These are phyloP conservation scores for Globisporangium cylindrosporum DNA, from an alignment of 352 stramenopile genomes.

Conservation along the genomic window DNA sequence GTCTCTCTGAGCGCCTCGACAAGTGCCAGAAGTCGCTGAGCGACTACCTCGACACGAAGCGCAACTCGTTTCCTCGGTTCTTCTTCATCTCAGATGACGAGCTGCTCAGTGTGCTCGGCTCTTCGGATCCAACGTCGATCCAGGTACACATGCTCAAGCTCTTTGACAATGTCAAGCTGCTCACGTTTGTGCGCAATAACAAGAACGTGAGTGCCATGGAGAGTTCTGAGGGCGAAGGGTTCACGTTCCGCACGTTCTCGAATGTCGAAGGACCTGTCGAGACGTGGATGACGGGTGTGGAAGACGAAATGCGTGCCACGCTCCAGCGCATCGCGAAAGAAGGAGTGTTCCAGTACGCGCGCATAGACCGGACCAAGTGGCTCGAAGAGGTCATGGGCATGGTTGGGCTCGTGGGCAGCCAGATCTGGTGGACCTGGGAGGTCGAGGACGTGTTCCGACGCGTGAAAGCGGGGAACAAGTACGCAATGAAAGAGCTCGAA, in stretches of 20 bases:
- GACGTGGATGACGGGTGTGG: constrained; percentile 91
- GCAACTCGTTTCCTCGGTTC: constrained; percentile 91
- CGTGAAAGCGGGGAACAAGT: constrained; percentile 89
- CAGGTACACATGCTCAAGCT: constrained; percentile 95
- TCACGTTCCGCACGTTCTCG: constrained; percentile 75
- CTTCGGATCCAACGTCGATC: constrained; percentile 89
- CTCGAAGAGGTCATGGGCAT: constrained; percentile 89
- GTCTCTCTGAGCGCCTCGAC: constrained; percentile 85
- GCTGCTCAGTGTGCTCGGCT: constrained; percentile 88
- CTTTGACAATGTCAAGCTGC: constrained; percentile 93
- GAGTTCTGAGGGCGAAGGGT: constrained; percentile 89
- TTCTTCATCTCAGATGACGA: constrained; percentile 96
- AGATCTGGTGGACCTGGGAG: constrained; percentile 95
- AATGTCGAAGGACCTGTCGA: constrained; percentile 91
- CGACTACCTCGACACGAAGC: constrained; percentile 90
- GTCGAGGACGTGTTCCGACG: constrained; percentile 92
- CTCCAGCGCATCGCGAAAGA: constrained; percentile 91
- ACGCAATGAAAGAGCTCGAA: constrained; percentile 93
- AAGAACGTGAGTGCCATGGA: constrained; percentile 90
- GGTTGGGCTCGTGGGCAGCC: constrained; percentile 89
- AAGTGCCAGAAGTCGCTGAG: constrained; percentile 90
- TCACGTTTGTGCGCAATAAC: constrained; percentile 88
- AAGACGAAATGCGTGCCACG: constrained; percentile 88
- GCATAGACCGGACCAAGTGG: constrained; percentile 84
- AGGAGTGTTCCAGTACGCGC: constrained; percentile 91